Base-by-base conservation (phyloP, 495 filamentous ascomycete genomes). In the Penicillium pulvis region DNA sequence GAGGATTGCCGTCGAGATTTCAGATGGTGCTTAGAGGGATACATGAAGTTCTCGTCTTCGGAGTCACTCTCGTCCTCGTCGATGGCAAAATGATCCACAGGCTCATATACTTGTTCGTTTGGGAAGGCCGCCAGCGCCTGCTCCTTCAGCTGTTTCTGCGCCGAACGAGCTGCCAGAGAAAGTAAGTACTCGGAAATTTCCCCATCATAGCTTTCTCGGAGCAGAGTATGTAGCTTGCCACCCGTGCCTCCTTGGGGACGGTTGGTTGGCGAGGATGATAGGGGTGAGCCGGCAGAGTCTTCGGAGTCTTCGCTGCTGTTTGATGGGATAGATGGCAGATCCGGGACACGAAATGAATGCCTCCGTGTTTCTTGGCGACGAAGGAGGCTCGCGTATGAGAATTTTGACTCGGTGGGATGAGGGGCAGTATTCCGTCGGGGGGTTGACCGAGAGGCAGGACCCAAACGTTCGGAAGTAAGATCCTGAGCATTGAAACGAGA, bases 181-280 rank as follows among this genome's bases (percentile, higher is more conserved):
- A 93, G 81, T 42, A 96, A 71, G 62, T 91, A 92, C 12, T 86
- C 86, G 45, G 87, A 86, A 56, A 89, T 86, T 57, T 83, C 78
- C 36, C 86, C 86, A 70, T 93, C 87, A 51, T 85, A 86, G 75
- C 77, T 89, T 79, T 77, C 86, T 66, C 44, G 44, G 11, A 47
- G 20, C 12, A 26, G 23, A 7, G 20, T 16, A 23, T 23, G 11
- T 33, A 31, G 17, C 6, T 53, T 53, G 19, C 30, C 19, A 41
- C 6, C 11, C 10, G 30, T 5, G 12, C 19, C 17, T 14, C 31
- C 14, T n/a, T 19, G 33, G 48, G 17, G 16, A 12, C 28, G 51
- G 28, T 44, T 12, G 55, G 59, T 55, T 76, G 58, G 19, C 72
- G 79, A 30, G 2, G 58, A 62, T 12, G 74, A 66, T 30, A 64